These are phyloP conservation scores for Kodamaea kakaduensis DNA, from an alignment of 805 yeast genomes.

Conservation along the genomic window DNA sequence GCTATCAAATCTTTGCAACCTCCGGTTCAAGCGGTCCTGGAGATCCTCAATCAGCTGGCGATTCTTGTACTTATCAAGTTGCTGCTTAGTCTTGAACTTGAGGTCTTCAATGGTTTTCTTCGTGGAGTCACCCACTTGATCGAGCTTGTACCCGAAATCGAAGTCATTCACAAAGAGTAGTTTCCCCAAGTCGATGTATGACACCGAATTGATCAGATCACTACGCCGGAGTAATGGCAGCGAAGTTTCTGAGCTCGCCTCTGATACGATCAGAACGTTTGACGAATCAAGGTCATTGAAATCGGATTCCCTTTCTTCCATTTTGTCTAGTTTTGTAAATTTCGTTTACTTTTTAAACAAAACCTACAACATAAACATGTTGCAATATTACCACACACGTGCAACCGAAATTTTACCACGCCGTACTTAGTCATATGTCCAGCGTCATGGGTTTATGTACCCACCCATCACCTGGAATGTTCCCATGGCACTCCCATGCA, in stretches of 20 bases:
- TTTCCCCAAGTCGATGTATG: constrained; percentile 35
- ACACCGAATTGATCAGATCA: constrained; percentile 18
- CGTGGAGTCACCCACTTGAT: constrained; percentile 33
- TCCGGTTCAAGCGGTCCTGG: constrained; percentile 29
- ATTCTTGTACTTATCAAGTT: constrained; percentile 23
- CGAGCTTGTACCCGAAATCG: constrained; percentile 39
- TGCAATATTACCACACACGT: no score
- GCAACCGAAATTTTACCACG: no score
- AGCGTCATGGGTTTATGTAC: no score
- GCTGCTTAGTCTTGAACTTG: constrained; percentile 32
- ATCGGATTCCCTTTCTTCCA: not conserved
- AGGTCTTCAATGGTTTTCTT: constrained; percentile 32
- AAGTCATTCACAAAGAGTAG: constrained; percentile 39
- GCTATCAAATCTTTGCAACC: constrained; percentile 34
- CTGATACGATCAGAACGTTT: constrained; percentile 3
- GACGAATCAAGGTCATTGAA: constrained; percentile 2
- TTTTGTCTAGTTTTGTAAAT: no score
- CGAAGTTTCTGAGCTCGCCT: constrained; percentile 1
- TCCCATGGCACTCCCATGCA: no score
- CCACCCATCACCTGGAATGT: no score
- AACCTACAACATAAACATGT: no score
- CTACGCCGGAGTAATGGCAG: constrained; percentile 6
- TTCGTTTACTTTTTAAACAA: no score
- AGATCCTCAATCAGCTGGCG: constrained; percentile 23
- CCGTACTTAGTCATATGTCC: no score